Percentiles rank a stretch among this genome's conserved stretches.
phyloP scores from a whole-genome alignment of 345 rosid genomes.

The Camelina laxa region DNA sequence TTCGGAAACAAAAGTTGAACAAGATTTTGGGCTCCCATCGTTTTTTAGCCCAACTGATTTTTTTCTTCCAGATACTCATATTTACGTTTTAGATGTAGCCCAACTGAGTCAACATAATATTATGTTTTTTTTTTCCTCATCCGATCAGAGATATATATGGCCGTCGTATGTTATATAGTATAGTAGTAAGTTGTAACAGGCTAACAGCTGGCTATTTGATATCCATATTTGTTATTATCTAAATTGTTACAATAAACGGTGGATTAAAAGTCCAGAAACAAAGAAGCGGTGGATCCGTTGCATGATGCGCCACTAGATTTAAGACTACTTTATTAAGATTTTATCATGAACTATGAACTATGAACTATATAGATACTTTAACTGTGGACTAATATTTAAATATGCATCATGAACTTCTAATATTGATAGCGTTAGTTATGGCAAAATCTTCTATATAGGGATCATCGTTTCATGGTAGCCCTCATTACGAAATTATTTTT shows the following conservation, averaged over 20 bases:
- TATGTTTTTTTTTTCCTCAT: background rate
- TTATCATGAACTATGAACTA: background rate
- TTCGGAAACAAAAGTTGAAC: background rate
- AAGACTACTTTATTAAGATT: background rate
- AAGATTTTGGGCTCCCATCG: constrained; percentile 2
- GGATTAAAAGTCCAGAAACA: background rate
- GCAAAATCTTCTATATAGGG: background rate
- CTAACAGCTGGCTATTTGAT: background rate
- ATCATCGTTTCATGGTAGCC: background rate
- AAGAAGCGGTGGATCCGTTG: constrained; percentile 11
- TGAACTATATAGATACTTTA: background rate
- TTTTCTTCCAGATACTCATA: background rate
- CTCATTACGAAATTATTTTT: background rate
- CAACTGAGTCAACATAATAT: background rate
- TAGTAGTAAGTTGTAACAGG: background rate
- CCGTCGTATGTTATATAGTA: no score
- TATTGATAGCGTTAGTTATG: background rate
- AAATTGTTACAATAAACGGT: background rate
- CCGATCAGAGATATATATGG: background rate
- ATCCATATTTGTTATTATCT: background rate
- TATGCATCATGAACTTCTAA: background rate
- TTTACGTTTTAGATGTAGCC: constrained; percentile 7
- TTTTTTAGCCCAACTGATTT: background rate
- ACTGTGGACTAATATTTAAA: background rate
- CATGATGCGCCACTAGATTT: background rate